Conservation (phyloP, 768 basidiomycete species). For the Boletus speciosus region DNA sequence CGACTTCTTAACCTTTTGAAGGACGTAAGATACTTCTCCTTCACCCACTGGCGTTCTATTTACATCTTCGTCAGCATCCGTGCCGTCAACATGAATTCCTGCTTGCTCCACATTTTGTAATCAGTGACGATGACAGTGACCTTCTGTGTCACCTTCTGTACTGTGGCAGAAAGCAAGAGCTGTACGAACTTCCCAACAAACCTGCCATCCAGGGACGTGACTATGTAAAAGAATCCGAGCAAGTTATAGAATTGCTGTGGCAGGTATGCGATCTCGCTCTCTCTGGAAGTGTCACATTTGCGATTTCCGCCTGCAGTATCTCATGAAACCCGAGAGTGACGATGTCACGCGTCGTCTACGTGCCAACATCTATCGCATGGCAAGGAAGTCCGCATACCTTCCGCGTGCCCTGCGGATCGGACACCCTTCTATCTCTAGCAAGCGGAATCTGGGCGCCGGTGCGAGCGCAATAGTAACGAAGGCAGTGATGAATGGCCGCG, state of each 20-base stretch:
- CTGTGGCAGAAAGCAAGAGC: constrained; percentile 15
- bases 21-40: constrained; percentile 6
- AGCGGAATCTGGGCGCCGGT: constrained; percentile 2
- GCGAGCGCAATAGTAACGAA: constrained; percentile 21
- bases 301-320: constrained; percentile 6
- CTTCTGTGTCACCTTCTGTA: constrained; percentile 19
- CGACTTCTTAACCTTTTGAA: constrained; percentile 7
- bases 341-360: constrained; percentile 12
- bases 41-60: not conserved
- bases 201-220: not conserved
- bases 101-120: not conserved
- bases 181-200: constrained; percentile 8
- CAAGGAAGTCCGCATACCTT: constrained; percentile 27
- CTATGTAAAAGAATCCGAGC: constrained; percentile 10
- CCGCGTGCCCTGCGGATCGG: constrained; percentile 17
- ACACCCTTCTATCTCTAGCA: not conserved
- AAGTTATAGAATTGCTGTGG: constrained; percentile 24
- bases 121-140: constrained; percentile 13
- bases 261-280: constrained; percentile 8
- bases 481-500: constrained; percentile 10
- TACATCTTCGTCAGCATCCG: constrained; percentile 2
- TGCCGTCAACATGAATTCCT: constrained; percentile 14
- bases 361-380: constrained; percentile 25
- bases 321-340: not conserved
- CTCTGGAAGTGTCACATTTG: not conserved